Conservation (phyloP, 2,329 filamentous ascomycete genomes). For the Scytalidium lignicola region DNA sequence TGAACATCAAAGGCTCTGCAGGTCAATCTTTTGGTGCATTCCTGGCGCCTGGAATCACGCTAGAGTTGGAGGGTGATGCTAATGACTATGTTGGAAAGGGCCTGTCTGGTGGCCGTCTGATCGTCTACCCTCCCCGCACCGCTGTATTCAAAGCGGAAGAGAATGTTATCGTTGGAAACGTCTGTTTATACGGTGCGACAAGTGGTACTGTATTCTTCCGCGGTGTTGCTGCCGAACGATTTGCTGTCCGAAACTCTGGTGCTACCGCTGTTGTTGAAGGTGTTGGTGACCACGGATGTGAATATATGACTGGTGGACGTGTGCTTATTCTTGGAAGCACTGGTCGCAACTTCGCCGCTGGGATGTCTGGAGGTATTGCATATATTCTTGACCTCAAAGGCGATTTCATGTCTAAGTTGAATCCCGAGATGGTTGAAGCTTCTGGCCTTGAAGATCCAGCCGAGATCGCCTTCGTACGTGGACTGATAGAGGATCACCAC, state of each 20-base stretch:
- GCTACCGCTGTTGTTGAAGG: constrained; percentile 95
- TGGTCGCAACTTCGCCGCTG: constrained; percentile 94
- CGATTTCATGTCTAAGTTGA: constrained; percentile 90
- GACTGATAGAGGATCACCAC: constrained; percentile 92
- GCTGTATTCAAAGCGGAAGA: constrained; percentile 95
- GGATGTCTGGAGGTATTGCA: constrained; percentile 97
- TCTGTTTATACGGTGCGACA: constrained; percentile 92
- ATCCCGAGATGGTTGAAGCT: constrained; percentile 95
- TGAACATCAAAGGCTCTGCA: constrained; percentile 93
- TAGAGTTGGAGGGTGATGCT: constrained; percentile 91
- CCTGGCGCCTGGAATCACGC: constrained; percentile 85
- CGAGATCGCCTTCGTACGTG: constrained; percentile 86
- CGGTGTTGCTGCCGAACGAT: constrained; percentile 91
- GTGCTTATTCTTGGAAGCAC: constrained; percentile 81
- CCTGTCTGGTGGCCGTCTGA: constrained; percentile 85
- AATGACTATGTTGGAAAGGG: constrained; percentile 98
- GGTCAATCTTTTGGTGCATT: constrained; percentile 96
- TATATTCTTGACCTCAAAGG: constrained; percentile 87
- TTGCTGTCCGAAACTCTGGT: constrained; percentile 94
- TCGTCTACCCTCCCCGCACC: constrained; percentile 85
- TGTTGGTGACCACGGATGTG: constrained; percentile 91
- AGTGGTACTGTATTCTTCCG: constrained; percentile 93
- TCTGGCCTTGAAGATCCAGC: constrained; percentile 75
- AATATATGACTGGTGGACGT: constrained; percentile 98
- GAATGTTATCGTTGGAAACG: constrained; percentile 89